Conservation (phyloP, 352 stramenopile genomes). For the Hyaloperonospora brassicae region DNA sequence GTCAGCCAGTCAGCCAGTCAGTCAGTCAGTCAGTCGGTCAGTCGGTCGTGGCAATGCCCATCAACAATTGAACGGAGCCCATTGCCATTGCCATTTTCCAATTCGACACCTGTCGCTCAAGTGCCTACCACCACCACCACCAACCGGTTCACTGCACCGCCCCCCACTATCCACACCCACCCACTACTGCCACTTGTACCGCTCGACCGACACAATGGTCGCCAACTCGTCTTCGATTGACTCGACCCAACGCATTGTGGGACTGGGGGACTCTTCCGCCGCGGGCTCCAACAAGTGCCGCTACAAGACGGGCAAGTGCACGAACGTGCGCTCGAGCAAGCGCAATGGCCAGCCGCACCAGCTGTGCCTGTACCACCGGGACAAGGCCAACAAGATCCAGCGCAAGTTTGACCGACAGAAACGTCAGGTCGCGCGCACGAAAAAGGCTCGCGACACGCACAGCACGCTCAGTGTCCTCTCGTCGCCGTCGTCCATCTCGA, state of each 20-base stretch:
- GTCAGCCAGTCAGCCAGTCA: constrained; percentile 10
- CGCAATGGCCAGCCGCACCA: constrained; percentile 82
- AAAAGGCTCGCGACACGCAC: constrained; percentile 26
- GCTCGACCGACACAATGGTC: constrained; percentile 15
- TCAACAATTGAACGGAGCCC: constrained; percentile 5
- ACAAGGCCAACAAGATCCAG: constrained; percentile 88
- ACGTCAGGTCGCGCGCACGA: constrained; percentile 56
- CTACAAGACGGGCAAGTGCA: constrained; percentile 87
- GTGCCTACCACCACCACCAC: constrained; percentile 3
- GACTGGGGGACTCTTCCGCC: constrained; percentile 11
- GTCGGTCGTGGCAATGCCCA: constrained; percentile 3
- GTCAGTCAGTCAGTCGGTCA: constrained; percentile 1
- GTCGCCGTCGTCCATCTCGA: constrained; percentile 23
- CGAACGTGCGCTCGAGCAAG: constrained; percentile 71
- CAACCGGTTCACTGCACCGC: neutral
- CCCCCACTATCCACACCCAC: neutral
- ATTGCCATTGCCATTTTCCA: constrained; percentile 21
- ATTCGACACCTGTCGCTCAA: constrained; percentile 26
- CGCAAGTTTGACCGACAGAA: constrained; percentile 87
- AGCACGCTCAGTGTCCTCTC: constrained; percentile 7
- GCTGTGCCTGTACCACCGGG: constrained; percentile 80
- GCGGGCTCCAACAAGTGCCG: constrained; percentile 40
- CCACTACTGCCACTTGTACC: neutral
- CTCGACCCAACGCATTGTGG: constrained; percentile 11
- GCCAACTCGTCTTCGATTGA: constrained; percentile 17